phyloP scores from a whole-genome alignment of 2,329 filamentous ascomycete genomes.

The Xylariales sp. region DNA sequence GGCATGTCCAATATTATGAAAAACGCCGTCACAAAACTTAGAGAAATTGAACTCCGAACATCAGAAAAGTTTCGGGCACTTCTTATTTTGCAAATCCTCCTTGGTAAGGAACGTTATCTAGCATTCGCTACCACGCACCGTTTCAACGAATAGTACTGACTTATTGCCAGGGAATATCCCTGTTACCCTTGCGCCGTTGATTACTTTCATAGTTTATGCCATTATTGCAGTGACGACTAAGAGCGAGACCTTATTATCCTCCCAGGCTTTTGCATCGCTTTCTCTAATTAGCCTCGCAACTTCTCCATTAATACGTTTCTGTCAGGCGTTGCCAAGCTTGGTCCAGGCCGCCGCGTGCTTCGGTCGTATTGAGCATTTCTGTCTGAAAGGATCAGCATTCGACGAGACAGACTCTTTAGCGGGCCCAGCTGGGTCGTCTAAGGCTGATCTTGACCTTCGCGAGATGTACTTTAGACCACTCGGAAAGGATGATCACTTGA shows the following conservation, averaged over 20 bases:
- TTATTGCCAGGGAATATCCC: conserved; percentile 1
- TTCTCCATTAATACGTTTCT: conserved; percentile 12
- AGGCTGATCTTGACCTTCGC: background rate
- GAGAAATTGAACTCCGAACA: background rate
- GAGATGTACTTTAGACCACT: background rate
- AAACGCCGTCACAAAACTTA: background rate
- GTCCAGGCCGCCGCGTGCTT: conserved; percentile 17
- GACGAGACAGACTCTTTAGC: background rate
- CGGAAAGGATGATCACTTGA: background rate
- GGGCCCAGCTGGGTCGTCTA: background rate
- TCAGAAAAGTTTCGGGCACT: background rate
- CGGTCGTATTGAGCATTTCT: conserved; percentile 17
- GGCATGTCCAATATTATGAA: background rate
- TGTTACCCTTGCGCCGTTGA: conserved; percentile 17
- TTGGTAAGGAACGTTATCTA: background rate
- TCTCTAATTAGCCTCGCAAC: conserved; percentile 18
- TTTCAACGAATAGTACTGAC: background rate
- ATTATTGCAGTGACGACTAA: conserved; percentile 17
- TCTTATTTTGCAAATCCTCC: background rate
- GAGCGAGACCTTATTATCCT: conserved; percentile 11
- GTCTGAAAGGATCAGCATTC: background rate
- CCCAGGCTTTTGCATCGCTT: conserved; percentile 16
- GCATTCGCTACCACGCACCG: background rate
- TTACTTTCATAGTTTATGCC: conserved; percentile 22
- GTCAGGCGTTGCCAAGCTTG: conserved; percentile 15